phyloP scores from a whole-genome alignment of 192 early-diverging fungal genomes.

The Coemansia sp. region DNA sequence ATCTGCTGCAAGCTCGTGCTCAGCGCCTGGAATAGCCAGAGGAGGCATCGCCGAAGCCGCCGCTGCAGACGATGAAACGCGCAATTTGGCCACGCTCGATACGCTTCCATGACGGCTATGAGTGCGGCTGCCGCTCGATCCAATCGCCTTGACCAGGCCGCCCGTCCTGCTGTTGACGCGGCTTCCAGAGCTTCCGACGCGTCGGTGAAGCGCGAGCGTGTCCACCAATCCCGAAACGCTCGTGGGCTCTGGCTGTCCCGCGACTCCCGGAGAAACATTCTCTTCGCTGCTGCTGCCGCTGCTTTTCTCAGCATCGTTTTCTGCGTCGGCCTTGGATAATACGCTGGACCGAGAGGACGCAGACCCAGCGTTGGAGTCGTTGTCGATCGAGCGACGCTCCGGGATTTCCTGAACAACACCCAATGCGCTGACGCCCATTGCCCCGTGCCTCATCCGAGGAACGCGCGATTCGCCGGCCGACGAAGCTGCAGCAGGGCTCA shows the following conservation, averaged over 20 bases:
- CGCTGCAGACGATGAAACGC: constrained; percentile 10
- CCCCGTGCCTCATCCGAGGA: constrained; percentile 25
- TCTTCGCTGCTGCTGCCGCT: not conserved
- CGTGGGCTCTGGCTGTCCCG: not conserved
- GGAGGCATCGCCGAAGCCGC: constrained; percentile 5
- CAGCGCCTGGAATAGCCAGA: not conserved
- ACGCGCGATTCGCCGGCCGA: not conserved
- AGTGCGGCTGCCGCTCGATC: constrained; percentile 14
- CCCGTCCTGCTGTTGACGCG: constrained; percentile 24
- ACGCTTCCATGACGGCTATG: constrained; percentile 47
- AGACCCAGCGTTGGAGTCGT: not conserved
- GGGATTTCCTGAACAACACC: constrained; percentile 24
- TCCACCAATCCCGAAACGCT: constrained; percentile 11
- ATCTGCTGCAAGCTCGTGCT: not conserved
- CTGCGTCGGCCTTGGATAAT: not conserved
- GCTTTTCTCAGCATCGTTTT: not conserved
- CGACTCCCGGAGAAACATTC: not conserved
- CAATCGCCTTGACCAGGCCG: constrained; percentile 22
- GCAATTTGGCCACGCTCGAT: constrained; percentile 9
- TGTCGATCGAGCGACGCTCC: constrained; percentile 20
- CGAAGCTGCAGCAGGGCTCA: not conserved
- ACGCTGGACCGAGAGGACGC: not conserved
- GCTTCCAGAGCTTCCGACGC: constrained; percentile 15
- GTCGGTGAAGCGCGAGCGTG: constrained; percentile 12
- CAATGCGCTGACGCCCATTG: constrained; percentile 24